These are phyloP conservation scores for Persicaria tinctoria DNA, from an alignment of 148 eudicot genomes.

Conservation along the genomic window DNA sequence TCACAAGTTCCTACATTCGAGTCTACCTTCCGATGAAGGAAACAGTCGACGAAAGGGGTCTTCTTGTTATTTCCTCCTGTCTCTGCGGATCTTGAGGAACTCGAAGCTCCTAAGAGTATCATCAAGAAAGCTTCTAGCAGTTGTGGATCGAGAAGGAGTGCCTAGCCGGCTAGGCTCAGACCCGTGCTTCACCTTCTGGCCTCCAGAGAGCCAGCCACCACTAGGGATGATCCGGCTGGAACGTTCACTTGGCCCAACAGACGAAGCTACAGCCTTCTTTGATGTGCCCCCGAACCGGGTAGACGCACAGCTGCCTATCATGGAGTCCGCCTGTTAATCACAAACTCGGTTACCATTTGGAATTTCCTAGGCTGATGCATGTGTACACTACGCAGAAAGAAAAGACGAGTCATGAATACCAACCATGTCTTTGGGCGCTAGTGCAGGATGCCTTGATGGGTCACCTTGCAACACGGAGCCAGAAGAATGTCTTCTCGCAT, in stretches of 20 bases:
- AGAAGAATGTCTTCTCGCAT: conserved; percentile 30
- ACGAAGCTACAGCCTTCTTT: conserved; percentile 32
- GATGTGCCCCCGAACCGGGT: conserved; percentile 34
- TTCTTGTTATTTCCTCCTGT: conserved; percentile 28
- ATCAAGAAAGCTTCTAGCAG: conserved; percentile 25
- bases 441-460: conserved; percentile 27
- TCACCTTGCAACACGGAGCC: conserved; percentile 26
- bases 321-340: conserved; percentile 21
- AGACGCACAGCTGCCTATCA: conserved; percentile 24
- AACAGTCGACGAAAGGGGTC: neutral
- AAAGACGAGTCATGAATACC: neutral
- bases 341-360: neutral
- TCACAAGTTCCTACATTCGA: neutral
- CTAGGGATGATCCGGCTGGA: conserved; percentile 25
- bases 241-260: conserved; percentile 28
- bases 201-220: conserved; percentile 24
- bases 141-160: conserved; percentile 24
- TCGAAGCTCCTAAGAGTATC: conserved; percentile 34
- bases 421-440: conserved; percentile 29
- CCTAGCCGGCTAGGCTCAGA: conserved; percentile 40
- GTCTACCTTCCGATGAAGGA: neutral
- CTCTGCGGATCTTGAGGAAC: conserved; percentile 26
- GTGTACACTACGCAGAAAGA: neutral
- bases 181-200: conserved; percentile 33
- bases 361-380: neutral